Base-by-base conservation (phyloP, 768 basidiomycete species). In the Scleroderma citrinum region DNA sequence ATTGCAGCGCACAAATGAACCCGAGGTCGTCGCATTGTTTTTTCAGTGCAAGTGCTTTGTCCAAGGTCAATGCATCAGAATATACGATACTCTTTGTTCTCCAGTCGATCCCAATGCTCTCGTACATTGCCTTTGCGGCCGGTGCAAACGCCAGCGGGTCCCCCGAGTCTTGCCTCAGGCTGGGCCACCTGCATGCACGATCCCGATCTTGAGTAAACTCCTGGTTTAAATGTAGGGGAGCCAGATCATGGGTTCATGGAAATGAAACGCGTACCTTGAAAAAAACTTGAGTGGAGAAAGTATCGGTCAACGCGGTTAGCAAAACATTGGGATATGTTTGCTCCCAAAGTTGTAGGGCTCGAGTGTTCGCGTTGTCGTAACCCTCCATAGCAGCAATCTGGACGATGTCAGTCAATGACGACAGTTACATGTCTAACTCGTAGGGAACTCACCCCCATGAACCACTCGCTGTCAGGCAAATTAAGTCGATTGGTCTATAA, bases 161-260 rank as follows among this genome's bases (percentile, higher is more conserved):
- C 3, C 96, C 96, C 1, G 90, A 93, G 64, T 99, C 96, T 61
- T 99, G 96, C 17, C 95, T 80, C 12, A 99, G 71, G 0, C 86
- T 85, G 5, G 73, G 69, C 95, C 95, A 98, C 36, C 78, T 76
- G 10, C 69, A 61, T 0, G 85, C 89, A 2, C 81, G 78, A 30
- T 72, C 77, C 1, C 77, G 76, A 55, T 86, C 71, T 46, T 64
- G 56, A 2, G 63, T 52, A 37, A 88, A 81, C 56, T 85, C 84
- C 85, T 87, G 52, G 8, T 44, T 51, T 47, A 16, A 11, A 23
- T 31, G 24, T 24, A 1, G 12, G 7, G 16, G 4, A 42, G 35
- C 17, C 14, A 3, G 13, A 30, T 54, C 26, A 29, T 8, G 26
- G n/a, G 39, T 17, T 44, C n/a, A 23, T 17, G 56, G 14, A 48